These are phyloP conservation scores for Penicillium sumatraense DNA, from an alignment of 2,329 filamentous ascomycete genomes.

Conservation along the genomic window DNA sequence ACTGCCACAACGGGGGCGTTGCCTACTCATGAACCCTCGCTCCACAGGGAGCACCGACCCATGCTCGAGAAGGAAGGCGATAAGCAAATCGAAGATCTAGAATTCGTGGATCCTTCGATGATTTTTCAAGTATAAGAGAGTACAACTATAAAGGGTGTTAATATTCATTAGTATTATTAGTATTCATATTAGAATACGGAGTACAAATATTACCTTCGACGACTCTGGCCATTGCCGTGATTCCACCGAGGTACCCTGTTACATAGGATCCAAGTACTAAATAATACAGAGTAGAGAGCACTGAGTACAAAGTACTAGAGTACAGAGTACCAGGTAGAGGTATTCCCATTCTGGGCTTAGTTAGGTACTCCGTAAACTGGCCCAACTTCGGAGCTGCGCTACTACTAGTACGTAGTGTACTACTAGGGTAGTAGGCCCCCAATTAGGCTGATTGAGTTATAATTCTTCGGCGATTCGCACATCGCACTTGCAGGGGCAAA, in stretches of 20 bases:
- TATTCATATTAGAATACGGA: too few relatives aligned
- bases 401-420: neutral
- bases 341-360: neutral
- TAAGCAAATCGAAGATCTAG: conserved; percentile 1
- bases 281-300: too few relatives aligned
- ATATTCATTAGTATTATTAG: too few relatives aligned
- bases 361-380: too few relatives aligned
- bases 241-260: conserved; percentile 1
- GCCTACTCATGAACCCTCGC: conserved; percentile 1
- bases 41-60: neutral
- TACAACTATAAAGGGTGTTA: too few relatives aligned
- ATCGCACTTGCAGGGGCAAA: conserved; percentile 4
- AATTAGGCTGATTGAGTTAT: neutral
- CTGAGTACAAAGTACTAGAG: too few relatives aligned
- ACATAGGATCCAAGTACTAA: neutral
- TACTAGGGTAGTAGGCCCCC: too few relatives aligned
- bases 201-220: too few relatives aligned
- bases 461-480: conserved; percentile 1
- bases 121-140: neutral
- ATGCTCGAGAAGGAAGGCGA: neutral
- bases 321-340: neutral
- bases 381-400: neutral
- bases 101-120: neutral
- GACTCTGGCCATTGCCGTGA: neutral
- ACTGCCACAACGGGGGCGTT: neutral